phyloP scores from a whole-genome alignment of 768 basidiomycete species.

The Hypsizygus marmoreus region DNA sequence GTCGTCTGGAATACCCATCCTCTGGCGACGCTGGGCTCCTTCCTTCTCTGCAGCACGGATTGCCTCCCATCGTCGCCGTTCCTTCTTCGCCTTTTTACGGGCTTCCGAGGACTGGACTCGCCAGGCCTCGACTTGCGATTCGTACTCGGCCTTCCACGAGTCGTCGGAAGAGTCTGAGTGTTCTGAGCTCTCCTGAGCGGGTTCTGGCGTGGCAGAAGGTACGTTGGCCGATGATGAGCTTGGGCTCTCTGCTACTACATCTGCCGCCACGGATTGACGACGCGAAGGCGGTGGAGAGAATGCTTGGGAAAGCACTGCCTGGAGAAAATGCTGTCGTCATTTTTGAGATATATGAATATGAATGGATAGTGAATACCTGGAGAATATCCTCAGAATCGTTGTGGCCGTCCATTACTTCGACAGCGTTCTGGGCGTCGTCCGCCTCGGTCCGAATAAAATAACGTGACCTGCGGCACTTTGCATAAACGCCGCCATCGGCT shows the following conservation, averaged over 20 bases:
- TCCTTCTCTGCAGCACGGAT: slow-evolving; percentile 58
- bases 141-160: slow-evolving; percentile 68
- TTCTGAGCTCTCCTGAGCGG: slow-evolving; percentile 9
- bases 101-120: slow-evolving; percentile 70
- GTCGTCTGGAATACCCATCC: slow-evolving; percentile 18
- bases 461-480: slow-evolving; percentile 8
- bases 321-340: background rate
- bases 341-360: background rate
- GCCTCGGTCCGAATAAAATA: background rate
- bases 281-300: slow-evolving; percentile 33
- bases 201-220: slow-evolving; percentile 8
- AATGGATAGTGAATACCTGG: slow-evolving; percentile 14
- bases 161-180: slow-evolving; percentile 36
- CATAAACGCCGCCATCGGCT: too few species aligned
- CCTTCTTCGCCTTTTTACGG: slow-evolving; percentile 73
- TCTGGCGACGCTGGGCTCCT: slow-evolving; percentile 40
- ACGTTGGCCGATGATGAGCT: slow-evolving; percentile 3
- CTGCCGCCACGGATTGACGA: slow-evolving; percentile 19
- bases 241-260: background rate
- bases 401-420: slow-evolving; percentile 11
- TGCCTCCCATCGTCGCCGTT: slow-evolving; percentile 72
- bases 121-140: slow-evolving; percentile 70
- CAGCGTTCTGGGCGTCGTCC: slow-evolving; percentile 1
- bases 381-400: slow-evolving; percentile 21
- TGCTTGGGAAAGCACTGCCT: slow-evolving; percentile 31